phyloP scores from a whole-genome alignment of 495 filamentous ascomycete species.

The Friedmanniomyces endolithicus region DNA sequence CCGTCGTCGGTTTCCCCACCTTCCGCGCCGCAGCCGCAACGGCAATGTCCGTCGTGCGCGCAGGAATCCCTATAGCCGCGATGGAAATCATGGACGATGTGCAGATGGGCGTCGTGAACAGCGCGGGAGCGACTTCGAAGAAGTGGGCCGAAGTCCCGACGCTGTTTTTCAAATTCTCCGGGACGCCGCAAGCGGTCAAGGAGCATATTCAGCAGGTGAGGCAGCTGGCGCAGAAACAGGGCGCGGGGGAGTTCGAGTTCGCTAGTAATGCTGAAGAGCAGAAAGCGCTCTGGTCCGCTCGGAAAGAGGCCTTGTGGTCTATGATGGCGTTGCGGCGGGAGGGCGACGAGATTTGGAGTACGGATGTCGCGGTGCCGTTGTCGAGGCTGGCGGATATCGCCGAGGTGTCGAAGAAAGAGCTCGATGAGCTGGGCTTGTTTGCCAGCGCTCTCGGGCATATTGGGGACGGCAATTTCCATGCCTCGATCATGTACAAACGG shows the following conservation, averaged over 20 bases:
- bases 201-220: conserved; percentile 57
- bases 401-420: conserved; percentile 77
- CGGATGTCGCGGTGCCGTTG: conserved; percentile 83
- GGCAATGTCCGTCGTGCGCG: conserved; percentile 54
- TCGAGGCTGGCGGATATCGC: conserved; percentile 80
- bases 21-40: conserved; percentile 61
- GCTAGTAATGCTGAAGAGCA: conserved; percentile 54
- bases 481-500: conserved; percentile 73
- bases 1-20: conserved; percentile 61
- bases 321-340: conserved; percentile 55
- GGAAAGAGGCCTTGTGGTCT: conserved; percentile 73
- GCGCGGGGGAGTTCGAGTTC: conserved; percentile 60
- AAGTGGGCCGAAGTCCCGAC: conserved; percentile 67
- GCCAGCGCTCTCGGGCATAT: conserved; percentile 77
- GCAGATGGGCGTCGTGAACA: conserved; percentile 68
- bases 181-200: conserved; percentile 53
- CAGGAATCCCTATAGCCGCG: conserved; percentile 60
- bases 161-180: conserved; percentile 74
- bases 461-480: conserved; percentile 72
- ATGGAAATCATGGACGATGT: conserved; percentile 81
- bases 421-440: conserved; percentile 73
- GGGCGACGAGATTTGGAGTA: conserved; percentile 55
- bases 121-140: conserved; percentile 52
- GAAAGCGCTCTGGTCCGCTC: conserved; percentile 59
- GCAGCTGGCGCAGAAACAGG: conserved; percentile 48